A percentile compares a stretch with the other conserved stretches of the same genome.
phyloP scores from a whole-genome alignment of 805 yeast species.

The Brettanomyces anomalus region DNA sequence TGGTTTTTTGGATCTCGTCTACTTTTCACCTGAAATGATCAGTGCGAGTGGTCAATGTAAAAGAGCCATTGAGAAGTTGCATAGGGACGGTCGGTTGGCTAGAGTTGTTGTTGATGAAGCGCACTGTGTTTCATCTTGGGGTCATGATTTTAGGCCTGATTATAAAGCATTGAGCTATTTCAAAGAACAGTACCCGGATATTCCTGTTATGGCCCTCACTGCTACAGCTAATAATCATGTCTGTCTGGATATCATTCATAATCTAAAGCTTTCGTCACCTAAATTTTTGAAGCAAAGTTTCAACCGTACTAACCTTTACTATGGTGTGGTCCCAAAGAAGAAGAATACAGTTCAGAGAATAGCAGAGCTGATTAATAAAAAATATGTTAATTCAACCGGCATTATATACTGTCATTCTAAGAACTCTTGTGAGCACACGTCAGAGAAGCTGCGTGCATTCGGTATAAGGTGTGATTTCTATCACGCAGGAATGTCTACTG shows the following conservation, averaged over 20 bases:
- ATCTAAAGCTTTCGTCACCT: constrained; percentile 54
- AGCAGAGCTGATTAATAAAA: constrained; percentile 39
- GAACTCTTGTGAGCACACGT: constrained; percentile 75
- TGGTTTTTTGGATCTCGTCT: constrained; percentile 68
- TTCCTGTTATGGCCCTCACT: constrained; percentile 92
- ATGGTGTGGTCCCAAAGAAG: constrained; percentile 65
- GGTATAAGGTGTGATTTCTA: constrained; percentile 71
- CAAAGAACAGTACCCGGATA: constrained; percentile 61
- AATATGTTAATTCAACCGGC: constrained; percentile 59
- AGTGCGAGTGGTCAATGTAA: constrained; percentile 64
- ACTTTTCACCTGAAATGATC: constrained; percentile 92
- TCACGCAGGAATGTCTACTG: constrained; percentile 91
- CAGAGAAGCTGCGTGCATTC: constrained; percentile 44
- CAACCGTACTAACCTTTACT: constrained; percentile 77
- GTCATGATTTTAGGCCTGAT: constrained; percentile 96
- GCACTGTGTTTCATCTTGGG: constrained; percentile 98
- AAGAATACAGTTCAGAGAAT: constrained; percentile 50
- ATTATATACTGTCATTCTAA: constrained; percentile 92
- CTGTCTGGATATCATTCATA: constrained; percentile 73
- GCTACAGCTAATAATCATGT: constrained; percentile 96
- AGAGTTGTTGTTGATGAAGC: constrained; percentile 95
- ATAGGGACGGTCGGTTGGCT: constrained; percentile 53
- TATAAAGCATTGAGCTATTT: constrained; percentile 74
- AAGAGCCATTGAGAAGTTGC: constrained; percentile 48
- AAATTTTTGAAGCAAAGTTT: constrained; percentile 79